These are phyloP conservation scores for Pseudogymnoascus sp. DNA, from an alignment of 2,329 filamentous ascomycete genomes.

Conservation along the genomic window DNA sequence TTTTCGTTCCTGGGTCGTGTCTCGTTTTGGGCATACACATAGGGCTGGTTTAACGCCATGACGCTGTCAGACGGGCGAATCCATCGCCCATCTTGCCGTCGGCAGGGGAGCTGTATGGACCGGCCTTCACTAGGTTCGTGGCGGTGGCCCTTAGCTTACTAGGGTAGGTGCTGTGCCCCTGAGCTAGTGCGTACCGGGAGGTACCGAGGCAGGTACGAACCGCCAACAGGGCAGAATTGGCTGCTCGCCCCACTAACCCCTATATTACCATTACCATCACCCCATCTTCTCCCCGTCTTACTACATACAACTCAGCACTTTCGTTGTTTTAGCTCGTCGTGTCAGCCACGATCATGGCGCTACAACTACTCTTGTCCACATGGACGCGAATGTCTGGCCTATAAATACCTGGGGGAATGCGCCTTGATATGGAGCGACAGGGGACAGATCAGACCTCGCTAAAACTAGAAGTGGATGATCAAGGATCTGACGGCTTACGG, in stretches of 20 bases:
- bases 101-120: background rate
- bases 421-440: slow-evolving; percentile 19
- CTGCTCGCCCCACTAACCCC: too few relatives aligned
- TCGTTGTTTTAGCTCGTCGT: too few relatives aligned
- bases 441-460: slow-evolving; percentile 8
- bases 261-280: too few relatives aligned
- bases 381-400: slow-evolving; percentile 17
- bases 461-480: background rate
- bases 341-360: slow-evolving; percentile 14
- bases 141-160: background rate
- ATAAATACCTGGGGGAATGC: slow-evolving; percentile 19
- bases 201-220: too few relatives aligned
- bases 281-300: too few relatives aligned
- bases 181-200: background rate
- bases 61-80: background rate
- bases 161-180: background rate
- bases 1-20: background rate
- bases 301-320: too few relatives aligned
- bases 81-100: background rate
- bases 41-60: background rate
- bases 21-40: background rate
- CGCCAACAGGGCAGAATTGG: too few relatives aligned
- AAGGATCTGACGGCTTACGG: slow-evolving; percentile 12
- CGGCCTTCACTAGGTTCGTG: background rate
- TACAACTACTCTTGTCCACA: slow-evolving; percentile 17